Base-by-base conservation (phyloP, 2,329 filamentous ascomycete genomes). In the Fusarium sp. region DNA sequence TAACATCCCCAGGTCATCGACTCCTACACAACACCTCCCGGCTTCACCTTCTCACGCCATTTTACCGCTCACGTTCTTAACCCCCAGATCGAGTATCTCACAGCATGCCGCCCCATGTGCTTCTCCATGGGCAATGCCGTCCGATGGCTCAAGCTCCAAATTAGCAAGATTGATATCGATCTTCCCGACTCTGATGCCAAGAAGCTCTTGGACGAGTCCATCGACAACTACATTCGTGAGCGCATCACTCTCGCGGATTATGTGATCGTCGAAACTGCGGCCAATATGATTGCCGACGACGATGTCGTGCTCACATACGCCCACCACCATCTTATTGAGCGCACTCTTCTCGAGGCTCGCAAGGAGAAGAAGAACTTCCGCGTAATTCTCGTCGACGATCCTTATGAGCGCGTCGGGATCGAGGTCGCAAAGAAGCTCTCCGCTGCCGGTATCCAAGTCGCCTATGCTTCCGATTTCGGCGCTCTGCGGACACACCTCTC, bases 61-160 rank as follows among this genome's bases (percentile, higher is more conserved):
- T 90, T 99, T 73, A 96, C 93, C 32, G 92, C 92, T 13, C 93
- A 98, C 79, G 90, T 93, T 68, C 88, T 99, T 62, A 96, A 94
- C 75, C 93, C 94, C 37, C 96, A 99, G 80, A 97, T 99, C 75
- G 94, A 96, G 69, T 97, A 96, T 76, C 87, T 99, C 63, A 92
- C 93, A 62, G 93, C 93, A 71, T 97, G 94, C 76, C 90, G 96
- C n/a, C 94, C 96, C 33, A 92, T 99, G 81, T 96, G 93, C 70
- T 96, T 97, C 79, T 93, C 93, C 65, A 97, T 98, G 90, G 96
- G 96, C 63, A 99, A 98, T 78, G 94, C 94, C 35, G 97, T 99
- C 76, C 89, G 96, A 55, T 95, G 94, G 85, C 86, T 99, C 49
- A 99, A 99, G 83, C 88, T 97, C 47, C 89, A 93, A 74, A 95